A percentile compares a stretch with the other conserved stretches of the same genome.
Conservation (phyloP, 768 basidiomycete genomes). For the Tulasnella sp. region DNA sequence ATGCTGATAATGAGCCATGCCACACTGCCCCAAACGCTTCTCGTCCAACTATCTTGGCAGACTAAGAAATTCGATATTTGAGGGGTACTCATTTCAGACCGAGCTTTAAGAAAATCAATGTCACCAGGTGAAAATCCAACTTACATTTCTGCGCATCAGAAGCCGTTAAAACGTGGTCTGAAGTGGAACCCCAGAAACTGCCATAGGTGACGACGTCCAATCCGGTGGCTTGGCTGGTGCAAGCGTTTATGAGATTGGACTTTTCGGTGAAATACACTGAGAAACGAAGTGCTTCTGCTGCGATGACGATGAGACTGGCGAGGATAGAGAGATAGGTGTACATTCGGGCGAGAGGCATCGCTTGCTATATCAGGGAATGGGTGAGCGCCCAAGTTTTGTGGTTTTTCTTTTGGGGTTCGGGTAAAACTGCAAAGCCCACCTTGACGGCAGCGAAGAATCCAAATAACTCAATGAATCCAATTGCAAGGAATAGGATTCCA, state of each 20-base stretch:
- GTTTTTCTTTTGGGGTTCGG: neutral
- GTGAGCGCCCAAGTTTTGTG: neutral
- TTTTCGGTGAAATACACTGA: conserved; percentile 15
- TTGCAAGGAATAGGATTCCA: conserved; percentile 45
- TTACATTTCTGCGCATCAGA: conserved; percentile 15
- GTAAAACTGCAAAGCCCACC: conserved; percentile 32
- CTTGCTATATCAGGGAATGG: neutral
- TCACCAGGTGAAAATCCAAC: no score
- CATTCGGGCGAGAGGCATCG: neutral
- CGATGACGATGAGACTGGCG: conserved; percentile 9
- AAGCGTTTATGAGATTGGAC: conserved; percentile 50
- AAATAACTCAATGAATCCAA: conserved; percentile 43
- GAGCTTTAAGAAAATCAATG: conserved; percentile 32
- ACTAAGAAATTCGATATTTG: conserved; percentile 31
- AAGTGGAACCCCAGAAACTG: conserved; percentile 30
- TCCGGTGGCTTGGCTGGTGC: conserved; percentile 34
- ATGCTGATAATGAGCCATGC: conserved; percentile 48
- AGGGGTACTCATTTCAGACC: conserved; percentile 33
- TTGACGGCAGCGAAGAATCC: conserved; percentile 42
- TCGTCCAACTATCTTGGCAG: conserved; percentile 51
- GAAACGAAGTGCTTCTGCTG: conserved; percentile 9
- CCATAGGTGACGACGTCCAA: conserved; percentile 29
- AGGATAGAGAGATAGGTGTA: conserved; percentile 7
- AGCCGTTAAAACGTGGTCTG: conserved; percentile 23
- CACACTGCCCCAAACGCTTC: conserved; percentile 59